Conservation (phyloP, 139 green algal genomes). For the Trebouxia sp. region DNA sequence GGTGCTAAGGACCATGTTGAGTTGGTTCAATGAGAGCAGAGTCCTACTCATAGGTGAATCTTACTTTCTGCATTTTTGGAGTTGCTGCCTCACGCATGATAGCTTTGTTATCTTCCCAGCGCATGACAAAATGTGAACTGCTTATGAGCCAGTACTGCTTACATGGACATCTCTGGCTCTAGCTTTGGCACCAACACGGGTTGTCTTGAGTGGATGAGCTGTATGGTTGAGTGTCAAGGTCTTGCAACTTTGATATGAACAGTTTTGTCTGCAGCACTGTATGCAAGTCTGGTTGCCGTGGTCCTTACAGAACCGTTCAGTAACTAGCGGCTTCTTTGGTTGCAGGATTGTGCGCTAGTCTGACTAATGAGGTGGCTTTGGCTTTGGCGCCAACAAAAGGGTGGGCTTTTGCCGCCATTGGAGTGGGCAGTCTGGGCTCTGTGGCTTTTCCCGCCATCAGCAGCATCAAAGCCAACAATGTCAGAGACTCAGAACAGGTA, state of each 20-base stretch:
- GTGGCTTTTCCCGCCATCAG: constrained; percentile 67
- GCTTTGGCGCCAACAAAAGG: constrained; percentile 44
- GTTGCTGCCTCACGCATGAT: too few relatives aligned
- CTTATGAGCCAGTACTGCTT: too few relatives aligned
- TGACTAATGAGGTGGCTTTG: constrained; percentile 49
- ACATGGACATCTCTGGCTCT: too few relatives aligned
- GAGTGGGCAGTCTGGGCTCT: constrained; percentile 43
- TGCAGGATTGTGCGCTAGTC: constrained; percentile 33
- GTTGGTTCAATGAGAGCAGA: constrained; percentile 51
- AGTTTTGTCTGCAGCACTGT: neutral
- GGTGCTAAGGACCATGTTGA: constrained; percentile 60
- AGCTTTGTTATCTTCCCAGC: too few relatives aligned
- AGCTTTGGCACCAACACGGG: too few relatives aligned
- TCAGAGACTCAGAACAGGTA: constrained; percentile 42
- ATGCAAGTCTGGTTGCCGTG: neutral
- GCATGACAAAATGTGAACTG: too few relatives aligned
- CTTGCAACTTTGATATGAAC: too few relatives aligned
- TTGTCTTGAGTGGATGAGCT: too few relatives aligned
- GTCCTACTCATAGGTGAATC: constrained; percentile 51
- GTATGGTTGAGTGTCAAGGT: too few relatives aligned
- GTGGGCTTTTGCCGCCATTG: constrained; percentile 45
- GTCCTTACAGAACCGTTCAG: too few relatives aligned
- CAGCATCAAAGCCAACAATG: constrained; percentile 64
- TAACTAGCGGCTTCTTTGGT: neutral
- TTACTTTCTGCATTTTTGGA: too few relatives aligned